Evolutionary conservation across 352 stramenopile genomes (phyloP), one percentile per base, ranked within the genome.

Genomic region (Achlya hypogyna): DNA sequence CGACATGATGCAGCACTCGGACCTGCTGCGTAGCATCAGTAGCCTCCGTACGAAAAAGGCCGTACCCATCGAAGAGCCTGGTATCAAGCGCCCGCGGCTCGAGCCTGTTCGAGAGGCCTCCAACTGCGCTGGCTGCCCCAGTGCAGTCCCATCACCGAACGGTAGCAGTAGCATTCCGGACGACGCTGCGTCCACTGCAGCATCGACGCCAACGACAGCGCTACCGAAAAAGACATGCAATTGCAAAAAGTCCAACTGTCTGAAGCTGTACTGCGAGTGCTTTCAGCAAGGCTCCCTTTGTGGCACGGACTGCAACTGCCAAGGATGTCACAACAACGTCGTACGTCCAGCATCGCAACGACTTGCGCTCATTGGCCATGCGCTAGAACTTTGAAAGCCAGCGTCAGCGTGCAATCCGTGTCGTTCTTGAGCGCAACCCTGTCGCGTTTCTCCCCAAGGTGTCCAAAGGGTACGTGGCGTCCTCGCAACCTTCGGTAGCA

Each of bases 221-320:
- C 20, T 65, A 23, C 58, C 58, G 5, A 65, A 32, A 38, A 74
- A 71, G 53, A 43, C 70, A 22, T 99, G 96, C 75, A 98, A 96
- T 66, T 98, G 95, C 77, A 98, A 98, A 76, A 98, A 98, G 63
- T 98, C 93, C 0, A 84, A 88, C 63, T 99, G 96, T 72, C 84
- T 98, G 20, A 98, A 99, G 76, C 80, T 98, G 42, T 93, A 93
- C 62, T 93, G 84, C 70, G 80, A 91, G 69, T 93, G 85, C 54
- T 91, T 93, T 64, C 74, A 80, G 12, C 72, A 72, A 14, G 76
- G 76, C 43, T 65, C 58, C 35, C 75, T 79, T 43, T 93, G 82
- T 62, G 71, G 72, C 18, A 76, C 88, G 18, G 77, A 74, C 31
- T 93, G 85, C 34, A 78, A 89, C 71, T 93, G 85, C 65, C n/a